phyloP scores from a whole-genome alignment of 352 stramenopile genomes.

The Globisporangium recalcitrans region DNA sequence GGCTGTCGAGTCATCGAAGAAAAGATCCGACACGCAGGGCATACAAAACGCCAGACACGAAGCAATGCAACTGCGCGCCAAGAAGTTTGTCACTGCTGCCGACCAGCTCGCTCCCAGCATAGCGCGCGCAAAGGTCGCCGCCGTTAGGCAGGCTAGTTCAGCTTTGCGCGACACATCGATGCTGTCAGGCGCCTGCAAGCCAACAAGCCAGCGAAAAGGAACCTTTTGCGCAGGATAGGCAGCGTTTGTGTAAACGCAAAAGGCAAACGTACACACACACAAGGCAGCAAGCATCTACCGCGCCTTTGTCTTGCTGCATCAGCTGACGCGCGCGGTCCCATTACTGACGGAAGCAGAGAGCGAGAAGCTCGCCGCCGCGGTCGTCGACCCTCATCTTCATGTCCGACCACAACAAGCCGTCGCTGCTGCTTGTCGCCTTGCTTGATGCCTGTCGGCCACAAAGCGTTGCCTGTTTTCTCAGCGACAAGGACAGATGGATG shows the following conservation, averaged over 20 bases:
- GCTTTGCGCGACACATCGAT: neutral
- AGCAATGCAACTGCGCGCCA: neutral
- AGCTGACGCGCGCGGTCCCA: constrained; percentile 23
- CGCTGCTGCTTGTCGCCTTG: neutral
- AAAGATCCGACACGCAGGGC: neutral
- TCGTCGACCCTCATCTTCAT: constrained; percentile 25
- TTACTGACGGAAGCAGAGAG: constrained; percentile 34
- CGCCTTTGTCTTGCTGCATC: constrained; percentile 1
- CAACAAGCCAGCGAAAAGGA: neutral
- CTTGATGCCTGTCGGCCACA: neutral
- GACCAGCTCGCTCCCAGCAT: neutral
- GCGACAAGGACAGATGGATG: neutral
- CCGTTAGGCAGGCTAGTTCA: neutral
- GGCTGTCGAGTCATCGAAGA: neutral
- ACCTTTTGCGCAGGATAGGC: neutral
- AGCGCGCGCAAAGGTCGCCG: neutral
- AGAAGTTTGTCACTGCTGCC: neutral
- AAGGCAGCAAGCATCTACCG: neutral
- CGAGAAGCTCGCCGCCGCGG: constrained; percentile 33
- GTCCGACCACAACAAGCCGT: neutral
- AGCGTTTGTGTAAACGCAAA: neutral
- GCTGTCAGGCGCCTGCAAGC: neutral
- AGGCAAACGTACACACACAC: neutral
- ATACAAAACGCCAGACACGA: neutral
- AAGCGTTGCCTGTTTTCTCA: neutral